Conservation (phyloP, 2,329 filamentous ascomycete species). For the Penicillium crustosum region DNA sequence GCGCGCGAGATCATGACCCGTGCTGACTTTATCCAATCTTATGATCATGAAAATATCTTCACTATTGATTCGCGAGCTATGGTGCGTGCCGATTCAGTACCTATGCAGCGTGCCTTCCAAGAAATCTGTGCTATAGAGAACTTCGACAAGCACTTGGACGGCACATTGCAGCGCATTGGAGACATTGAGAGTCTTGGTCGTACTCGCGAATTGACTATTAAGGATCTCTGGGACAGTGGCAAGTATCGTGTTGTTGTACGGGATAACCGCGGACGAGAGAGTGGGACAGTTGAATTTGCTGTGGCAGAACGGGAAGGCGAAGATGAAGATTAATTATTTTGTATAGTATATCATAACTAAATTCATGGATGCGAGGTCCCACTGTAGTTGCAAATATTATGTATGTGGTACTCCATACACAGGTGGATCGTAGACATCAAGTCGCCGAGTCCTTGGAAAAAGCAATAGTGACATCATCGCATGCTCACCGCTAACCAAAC, state of each 20-base stretch:
- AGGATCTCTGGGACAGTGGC: constrained; percentile 84
- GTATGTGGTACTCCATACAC: too few species aligned
- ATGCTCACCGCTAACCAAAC: constrained; percentile 28
- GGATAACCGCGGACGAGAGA: constrained; percentile 49
- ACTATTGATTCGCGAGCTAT: constrained; percentile 84
- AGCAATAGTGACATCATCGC: constrained; percentile 37
- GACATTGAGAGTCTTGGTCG: constrained; percentile 91
- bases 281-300: constrained; percentile 50
- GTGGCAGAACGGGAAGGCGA: constrained; percentile 41
- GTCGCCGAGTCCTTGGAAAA: not conserved
- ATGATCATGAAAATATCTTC: constrained; percentile 93
- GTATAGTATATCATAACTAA: constrained; percentile 3
- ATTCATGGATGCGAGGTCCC: not conserved
- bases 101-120: constrained; percentile 90
- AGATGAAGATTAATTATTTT: constrained; percentile 30
- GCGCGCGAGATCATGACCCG: constrained; percentile 93
- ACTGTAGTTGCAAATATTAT: not conserved
- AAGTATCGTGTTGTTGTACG: constrained; percentile 66
- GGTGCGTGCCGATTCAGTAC: constrained; percentile 89
- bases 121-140: constrained; percentile 74
- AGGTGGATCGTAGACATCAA: not conserved
- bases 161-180: constrained; percentile 79
- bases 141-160: constrained; percentile 79
- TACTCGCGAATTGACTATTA: constrained; percentile 92
- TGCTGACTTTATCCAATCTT: constrained; percentile 87